Evolutionary conservation across 495 filamentous ascomycete species (phyloP).

Genomic region (Daldinia childiae): DNA sequence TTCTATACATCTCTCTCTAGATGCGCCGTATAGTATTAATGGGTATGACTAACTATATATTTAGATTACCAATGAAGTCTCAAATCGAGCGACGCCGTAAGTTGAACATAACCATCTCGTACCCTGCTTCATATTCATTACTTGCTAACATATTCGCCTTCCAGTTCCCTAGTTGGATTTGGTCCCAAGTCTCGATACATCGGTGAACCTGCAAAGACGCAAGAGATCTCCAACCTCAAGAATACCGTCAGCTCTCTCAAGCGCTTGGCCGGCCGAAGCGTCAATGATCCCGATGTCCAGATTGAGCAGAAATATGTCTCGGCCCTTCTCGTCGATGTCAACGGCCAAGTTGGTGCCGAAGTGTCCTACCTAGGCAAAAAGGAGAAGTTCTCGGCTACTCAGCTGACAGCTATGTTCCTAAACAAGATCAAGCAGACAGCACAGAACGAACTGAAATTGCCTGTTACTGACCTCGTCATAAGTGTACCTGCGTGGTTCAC

Average conservation of each 20-base stretch:
- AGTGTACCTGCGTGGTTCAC: slow-evolving; percentile 98
- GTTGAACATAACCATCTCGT: slow-evolving; percentile 52
- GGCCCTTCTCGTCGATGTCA: slow-evolving; percentile 85
- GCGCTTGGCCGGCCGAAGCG: slow-evolving; percentile 84
- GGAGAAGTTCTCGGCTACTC: slow-evolving; percentile 89
- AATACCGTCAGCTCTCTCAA: slow-evolving; percentile 95
- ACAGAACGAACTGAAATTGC: slow-evolving; percentile 85
- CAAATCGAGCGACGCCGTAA: slow-evolving; percentile 97
- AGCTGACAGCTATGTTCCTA: slow-evolving; percentile 93
- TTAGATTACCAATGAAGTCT: slow-evolving; percentile 98
- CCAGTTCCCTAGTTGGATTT: slow-evolving; percentile 92
- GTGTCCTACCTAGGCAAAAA: slow-evolving; percentile 94
- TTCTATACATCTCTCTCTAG: slow-evolving; percentile 3
- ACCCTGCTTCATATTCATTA: not conserved
- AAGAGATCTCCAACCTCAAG: slow-evolving; percentile 99
- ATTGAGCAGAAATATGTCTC: slow-evolving; percentile 92
- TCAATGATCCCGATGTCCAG: slow-evolving; percentile 90
- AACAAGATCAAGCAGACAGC: slow-evolving; percentile 92
- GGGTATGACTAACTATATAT: slow-evolving; percentile 29
- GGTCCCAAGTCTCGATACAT: slow-evolving; percentile 91
- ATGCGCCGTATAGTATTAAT: not conserved
- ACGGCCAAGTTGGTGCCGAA: slow-evolving; percentile 94
- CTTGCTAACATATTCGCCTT: slow-evolving; percentile 27
- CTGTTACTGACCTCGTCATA: slow-evolving; percentile 94
- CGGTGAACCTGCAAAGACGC: slow-evolving; percentile 95